These are phyloP conservation scores for Naganishia sp. DNA, from an alignment of 1,284 basidiomycete species.

Conservation along the genomic window DNA sequence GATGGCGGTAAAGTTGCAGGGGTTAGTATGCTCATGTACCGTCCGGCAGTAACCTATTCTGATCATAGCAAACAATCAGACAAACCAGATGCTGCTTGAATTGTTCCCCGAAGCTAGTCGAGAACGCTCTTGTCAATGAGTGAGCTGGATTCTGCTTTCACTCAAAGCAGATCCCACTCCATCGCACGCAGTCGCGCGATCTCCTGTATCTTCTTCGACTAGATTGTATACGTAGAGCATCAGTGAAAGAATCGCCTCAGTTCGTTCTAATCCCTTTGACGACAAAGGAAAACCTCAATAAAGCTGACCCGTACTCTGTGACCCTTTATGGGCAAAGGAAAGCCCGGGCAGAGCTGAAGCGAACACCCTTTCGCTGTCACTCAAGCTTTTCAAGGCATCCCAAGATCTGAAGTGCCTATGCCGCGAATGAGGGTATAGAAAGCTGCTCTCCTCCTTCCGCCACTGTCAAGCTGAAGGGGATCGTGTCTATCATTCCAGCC, in stretches of 20 bases:
- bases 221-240: not conserved
- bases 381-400: too few relatives aligned
- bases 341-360: too few relatives aligned
- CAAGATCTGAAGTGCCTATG: too few relatives aligned
- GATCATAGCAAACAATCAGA: not conserved
- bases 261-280: not conserved
- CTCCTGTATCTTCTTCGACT: not conserved
- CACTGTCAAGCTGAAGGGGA: too few relatives aligned
- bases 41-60: not conserved
- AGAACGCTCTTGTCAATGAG: not conserved
- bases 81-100: slow-evolving; percentile 3
- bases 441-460: too few relatives aligned
- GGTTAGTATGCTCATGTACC: not conserved
- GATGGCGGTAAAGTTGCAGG: not conserved
- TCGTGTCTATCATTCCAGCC: too few relatives aligned
- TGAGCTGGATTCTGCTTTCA: not conserved
- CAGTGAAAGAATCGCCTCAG: not conserved
- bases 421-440: too few relatives aligned
- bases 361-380: too few relatives aligned
- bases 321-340: too few relatives aligned
- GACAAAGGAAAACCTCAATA: too few relatives aligned
- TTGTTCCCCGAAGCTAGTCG: not conserved
- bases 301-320: too few relatives aligned
- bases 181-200: not conserved
- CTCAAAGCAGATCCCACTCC: not conserved